Conservation (phyloP, 306 rosid genomes). For the Dryas drummondii region DNA sequence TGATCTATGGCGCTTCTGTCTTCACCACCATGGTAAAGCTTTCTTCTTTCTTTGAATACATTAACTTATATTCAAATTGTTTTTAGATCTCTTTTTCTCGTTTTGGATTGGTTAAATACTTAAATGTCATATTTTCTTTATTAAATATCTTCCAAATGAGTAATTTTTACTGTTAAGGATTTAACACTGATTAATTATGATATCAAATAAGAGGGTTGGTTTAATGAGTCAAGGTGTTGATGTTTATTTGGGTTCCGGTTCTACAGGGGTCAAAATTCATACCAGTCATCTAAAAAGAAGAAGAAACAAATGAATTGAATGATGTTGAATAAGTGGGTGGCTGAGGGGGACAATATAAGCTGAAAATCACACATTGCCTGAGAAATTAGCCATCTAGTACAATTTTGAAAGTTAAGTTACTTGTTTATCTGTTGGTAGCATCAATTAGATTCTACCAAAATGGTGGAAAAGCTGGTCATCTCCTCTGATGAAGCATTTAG, state of each 20-base stretch:
- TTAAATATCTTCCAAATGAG: background rate
- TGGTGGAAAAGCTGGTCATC: too few species aligned
- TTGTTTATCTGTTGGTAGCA: background rate
- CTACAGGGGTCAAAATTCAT: background rate
- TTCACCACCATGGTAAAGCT: conserved; percentile 62
- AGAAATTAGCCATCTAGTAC: background rate
- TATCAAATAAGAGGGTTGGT: background rate
- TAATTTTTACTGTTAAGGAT: background rate
- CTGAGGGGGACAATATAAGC: background rate
- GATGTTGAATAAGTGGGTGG: background rate
- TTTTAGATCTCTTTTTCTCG: background rate
- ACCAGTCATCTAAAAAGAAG: background rate
- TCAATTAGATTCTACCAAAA: too few species aligned
- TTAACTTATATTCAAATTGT: background rate
- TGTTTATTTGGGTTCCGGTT: background rate
- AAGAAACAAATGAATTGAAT: background rate
- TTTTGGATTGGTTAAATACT: background rate
- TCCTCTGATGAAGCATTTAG: background rate
- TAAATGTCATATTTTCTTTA: too few species aligned
- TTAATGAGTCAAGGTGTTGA: background rate
- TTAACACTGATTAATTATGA: background rate
- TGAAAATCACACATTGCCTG: background rate
- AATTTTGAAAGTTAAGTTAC: background rate
- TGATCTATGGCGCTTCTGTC: conserved; percentile 74
- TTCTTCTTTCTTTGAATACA: background rate